Base-by-base conservation (phyloP, 2,329 filamentous ascomycete genomes). In the Cyphellophora europaea region DNA sequence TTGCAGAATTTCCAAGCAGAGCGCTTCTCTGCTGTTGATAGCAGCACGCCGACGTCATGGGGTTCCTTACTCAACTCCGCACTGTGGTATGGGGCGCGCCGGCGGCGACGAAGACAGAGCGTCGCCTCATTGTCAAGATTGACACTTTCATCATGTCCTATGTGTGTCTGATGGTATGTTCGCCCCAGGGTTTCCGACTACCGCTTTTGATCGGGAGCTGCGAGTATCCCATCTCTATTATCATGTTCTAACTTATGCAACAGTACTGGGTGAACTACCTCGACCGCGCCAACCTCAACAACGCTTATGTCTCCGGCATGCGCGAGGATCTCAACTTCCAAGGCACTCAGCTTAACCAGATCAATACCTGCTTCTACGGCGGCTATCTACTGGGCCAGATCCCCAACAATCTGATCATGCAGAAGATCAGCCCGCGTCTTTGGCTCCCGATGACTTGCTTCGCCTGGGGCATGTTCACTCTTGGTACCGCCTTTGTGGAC, bases 121-220 rank as follows among this genome's bases (percentile, higher is more conserved):
- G 63, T 37, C 55, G 51, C 27, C 58, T 72, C 6, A 56, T 45
- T n/a, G 54, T 62, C 35, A 71, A 72, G 48, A 58, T 71, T 16
- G 68, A 71, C 44, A 63, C 61, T 48, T 70, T 68, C 38, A 55
- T 71, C 45, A 48, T 64, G 2, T 51, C 53, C 2, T 64, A 62
- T 38, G 59, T 56, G 8, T 70, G 67, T 31, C 44, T 71, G 3
- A 61, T 57, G 15, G 67, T 30, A 15, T 8, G 27, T 30, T 10
- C 6, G 27, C 10, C 6, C 21, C 21, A 25, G 21, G 10, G 27
- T 6, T 13, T 8, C 6, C 6, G 10, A 30, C 27, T 30, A 30
- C 21, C 11, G 10, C 8, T 8, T 10, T 25, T 25, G 21, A 25
- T 25, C 8, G 10, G 10, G n/a, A n/a, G n/a, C n/a, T n/a, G n/a